Conservation (phyloP, 345 rosid genomes). For the Cardiospermum halicacabum region DNA sequence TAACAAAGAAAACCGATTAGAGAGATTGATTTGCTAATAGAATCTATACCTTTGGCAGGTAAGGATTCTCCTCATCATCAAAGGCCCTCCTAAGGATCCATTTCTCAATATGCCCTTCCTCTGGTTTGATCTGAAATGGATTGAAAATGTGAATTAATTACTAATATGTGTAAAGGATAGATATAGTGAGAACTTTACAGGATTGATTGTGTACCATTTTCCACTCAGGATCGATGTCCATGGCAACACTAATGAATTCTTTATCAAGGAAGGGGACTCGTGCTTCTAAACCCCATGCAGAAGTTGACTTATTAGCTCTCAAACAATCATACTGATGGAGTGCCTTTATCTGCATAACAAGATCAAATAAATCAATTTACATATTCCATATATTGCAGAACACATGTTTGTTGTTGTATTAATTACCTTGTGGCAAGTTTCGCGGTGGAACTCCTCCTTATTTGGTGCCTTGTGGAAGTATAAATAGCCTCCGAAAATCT, state of each 20-base stretch:
- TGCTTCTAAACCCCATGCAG: slow-evolving; percentile 94
- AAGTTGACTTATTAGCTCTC: slow-evolving; percentile 93
- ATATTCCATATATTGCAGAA: not conserved
- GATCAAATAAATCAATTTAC: not conserved
- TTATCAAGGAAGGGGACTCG: slow-evolving; percentile 94
- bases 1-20: not conserved
- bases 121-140: slow-evolving; percentile 50
- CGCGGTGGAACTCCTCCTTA: slow-evolving; percentile 77
- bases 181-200: not conserved
- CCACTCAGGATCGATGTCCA: slow-evolving; percentile 81
- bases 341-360: slow-evolving; percentile 67
- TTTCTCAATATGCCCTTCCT: slow-evolving; percentile 71
- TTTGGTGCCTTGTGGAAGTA: slow-evolving; percentile 97
- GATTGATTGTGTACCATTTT: slow-evolving; percentile 54
- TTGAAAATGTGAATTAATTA: not conserved
- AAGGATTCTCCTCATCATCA: slow-evolving; percentile 77
- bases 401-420: not conserved
- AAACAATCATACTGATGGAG: slow-evolving; percentile 85
- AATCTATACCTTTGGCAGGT: slow-evolving; percentile 67
- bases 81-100: slow-evolving; percentile 87
- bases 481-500: slow-evolving; percentile 89
- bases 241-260: slow-evolving; percentile 70
- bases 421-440: slow-evolving; percentile 82
- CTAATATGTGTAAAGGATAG: not conserved
- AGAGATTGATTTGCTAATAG: not conserved